phyloP scores from a whole-genome alignment of 805 yeast species.

The Candida verbasci region DNA sequence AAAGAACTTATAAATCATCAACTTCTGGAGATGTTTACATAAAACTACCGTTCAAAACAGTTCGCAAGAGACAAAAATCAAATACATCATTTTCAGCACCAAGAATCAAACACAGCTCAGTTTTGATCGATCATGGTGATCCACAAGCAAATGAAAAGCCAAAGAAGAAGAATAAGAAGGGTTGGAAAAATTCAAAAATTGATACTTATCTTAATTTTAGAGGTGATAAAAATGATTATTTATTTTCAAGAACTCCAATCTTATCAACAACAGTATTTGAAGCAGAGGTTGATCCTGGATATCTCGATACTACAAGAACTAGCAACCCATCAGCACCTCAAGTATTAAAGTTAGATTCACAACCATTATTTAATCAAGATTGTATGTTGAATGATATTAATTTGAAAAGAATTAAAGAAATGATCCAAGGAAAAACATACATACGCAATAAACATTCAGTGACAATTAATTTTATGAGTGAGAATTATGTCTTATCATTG shows the following conservation, averaged over 20 bases:
- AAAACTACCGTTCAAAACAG: slow-evolving; percentile 4
- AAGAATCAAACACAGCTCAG: too few relatives aligned
- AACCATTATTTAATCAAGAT: slow-evolving; percentile 10
- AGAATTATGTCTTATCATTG: slow-evolving; percentile 20
- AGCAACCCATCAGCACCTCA: slow-evolving; percentile 1
- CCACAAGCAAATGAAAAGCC: too few relatives aligned
- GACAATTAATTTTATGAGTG: slow-evolving; percentile 14
- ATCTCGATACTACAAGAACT: slow-evolving; percentile 1
- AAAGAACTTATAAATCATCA: not conserved
- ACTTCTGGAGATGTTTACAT: slow-evolving; percentile 3
- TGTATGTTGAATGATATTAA: slow-evolving; percentile 14
- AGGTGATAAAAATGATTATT: slow-evolving; percentile 6
- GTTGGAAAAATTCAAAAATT: not conserved
- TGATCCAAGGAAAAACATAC: slow-evolving; percentile 16
- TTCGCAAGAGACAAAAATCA: not conserved
- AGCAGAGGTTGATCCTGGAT: slow-evolving; percentile 17
- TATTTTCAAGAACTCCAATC: slow-evolving; percentile 23
- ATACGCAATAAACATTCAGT: slow-evolving; percentile 12
- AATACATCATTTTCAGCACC: too few relatives aligned
- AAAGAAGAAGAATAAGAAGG: not conserved
- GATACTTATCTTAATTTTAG: not conserved
- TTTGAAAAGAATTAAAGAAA: slow-evolving; percentile 11
- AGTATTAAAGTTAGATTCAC: not conserved
- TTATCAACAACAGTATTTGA: slow-evolving; percentile 29
- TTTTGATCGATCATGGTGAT: too few relatives aligned